phyloP scores from a whole-genome alignment of 1,284 basidiomycete genomes.

The Thelephora terrestris region DNA sequence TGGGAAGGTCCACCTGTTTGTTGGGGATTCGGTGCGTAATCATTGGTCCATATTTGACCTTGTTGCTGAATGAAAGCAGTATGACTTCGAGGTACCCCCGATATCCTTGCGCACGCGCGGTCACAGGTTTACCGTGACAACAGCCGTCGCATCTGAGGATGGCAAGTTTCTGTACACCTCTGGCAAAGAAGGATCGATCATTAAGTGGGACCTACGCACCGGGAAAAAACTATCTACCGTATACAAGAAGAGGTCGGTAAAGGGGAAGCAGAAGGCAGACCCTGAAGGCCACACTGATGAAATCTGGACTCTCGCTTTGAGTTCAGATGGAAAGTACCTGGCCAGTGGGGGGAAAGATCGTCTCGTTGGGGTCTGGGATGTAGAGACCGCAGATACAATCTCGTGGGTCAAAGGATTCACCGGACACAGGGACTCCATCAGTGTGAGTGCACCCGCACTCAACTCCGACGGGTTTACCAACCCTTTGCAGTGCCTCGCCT shows the following conservation, averaged over 20 bases:
- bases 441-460: conserved; percentile 40
- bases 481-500: conserved; percentile 51
- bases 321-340: conserved; percentile 76
- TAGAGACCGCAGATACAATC: conserved; percentile 37
- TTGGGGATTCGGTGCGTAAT: conserved; percentile 56
- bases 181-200: conserved; percentile 79
- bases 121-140: conserved; percentile 70
- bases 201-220: conserved; percentile 67
- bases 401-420: conserved; percentile 68
- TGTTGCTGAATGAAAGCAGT: conserved; percentile 17
- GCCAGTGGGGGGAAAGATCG: conserved; percentile 84
- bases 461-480: conserved; percentile 1
- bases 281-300: conserved; percentile 77
- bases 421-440: conserved; percentile 82
- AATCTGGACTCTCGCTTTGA: conserved; percentile 75
- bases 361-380: conserved; percentile 78
- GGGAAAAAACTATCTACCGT: conserved; percentile 50
- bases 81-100: conserved; percentile 34
- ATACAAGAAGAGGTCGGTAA: conserved; percentile 43
- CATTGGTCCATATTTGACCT: background rate
- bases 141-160: conserved; percentile 62
- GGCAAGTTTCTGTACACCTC: conserved; percentile 68
- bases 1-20: conserved; percentile 75
- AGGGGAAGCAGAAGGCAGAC: conserved; percentile 41
- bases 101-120: conserved; percentile 53